phyloP scores from a whole-genome alignment of 2,329 filamentous ascomycete genomes.

The Arthrobotrys musiformis region DNA sequence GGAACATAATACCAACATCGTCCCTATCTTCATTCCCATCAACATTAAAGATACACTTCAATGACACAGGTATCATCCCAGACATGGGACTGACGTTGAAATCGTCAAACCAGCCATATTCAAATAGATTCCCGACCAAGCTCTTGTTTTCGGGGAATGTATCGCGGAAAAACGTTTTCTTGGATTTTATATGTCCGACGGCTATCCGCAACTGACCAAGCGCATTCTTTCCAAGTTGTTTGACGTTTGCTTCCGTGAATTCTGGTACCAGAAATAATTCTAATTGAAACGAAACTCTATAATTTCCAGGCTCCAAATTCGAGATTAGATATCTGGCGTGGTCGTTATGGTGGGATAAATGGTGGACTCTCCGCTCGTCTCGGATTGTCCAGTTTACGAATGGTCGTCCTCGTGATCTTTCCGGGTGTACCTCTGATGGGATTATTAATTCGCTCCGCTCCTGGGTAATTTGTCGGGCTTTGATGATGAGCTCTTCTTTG shows the following conservation, averaged over 20 bases:
- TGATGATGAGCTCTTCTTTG: conserved; percentile 49
- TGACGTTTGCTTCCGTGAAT: conserved; percentile 25
- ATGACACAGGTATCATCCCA: neutral
- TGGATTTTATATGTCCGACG: conserved; percentile 42
- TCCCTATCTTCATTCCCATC: conserved; percentile 36
- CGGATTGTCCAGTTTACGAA: conserved; percentile 45
- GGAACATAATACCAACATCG: conserved; percentile 44
- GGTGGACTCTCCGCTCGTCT: conserved; percentile 40
- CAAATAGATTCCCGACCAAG: conserved; percentile 20
- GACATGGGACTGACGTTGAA: conserved; percentile 29
- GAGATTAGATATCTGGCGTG: conserved; percentile 43
- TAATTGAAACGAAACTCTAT: conserved; percentile 40
- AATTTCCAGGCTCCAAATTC: conserved; percentile 45
- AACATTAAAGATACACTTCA: conserved; percentile 46
- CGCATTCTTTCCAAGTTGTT: conserved; percentile 29
- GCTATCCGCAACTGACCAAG: conserved; percentile 26
- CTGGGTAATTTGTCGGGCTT: conserved; percentile 45
- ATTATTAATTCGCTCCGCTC: conserved; percentile 33
- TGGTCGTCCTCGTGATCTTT: conserved; percentile 32
- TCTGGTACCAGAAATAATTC: conserved; percentile 32
- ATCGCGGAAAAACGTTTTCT: conserved; percentile 41
- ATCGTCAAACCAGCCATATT: conserved; percentile 42
- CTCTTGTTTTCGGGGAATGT: conserved; percentile 28
- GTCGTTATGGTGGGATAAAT: conserved; percentile 42
- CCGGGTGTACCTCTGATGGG: conserved; percentile 45